Evolutionary conservation across 352 stramenopile species (phyloP).

Genomic region (Globisporangium megalacanthum): DNA sequence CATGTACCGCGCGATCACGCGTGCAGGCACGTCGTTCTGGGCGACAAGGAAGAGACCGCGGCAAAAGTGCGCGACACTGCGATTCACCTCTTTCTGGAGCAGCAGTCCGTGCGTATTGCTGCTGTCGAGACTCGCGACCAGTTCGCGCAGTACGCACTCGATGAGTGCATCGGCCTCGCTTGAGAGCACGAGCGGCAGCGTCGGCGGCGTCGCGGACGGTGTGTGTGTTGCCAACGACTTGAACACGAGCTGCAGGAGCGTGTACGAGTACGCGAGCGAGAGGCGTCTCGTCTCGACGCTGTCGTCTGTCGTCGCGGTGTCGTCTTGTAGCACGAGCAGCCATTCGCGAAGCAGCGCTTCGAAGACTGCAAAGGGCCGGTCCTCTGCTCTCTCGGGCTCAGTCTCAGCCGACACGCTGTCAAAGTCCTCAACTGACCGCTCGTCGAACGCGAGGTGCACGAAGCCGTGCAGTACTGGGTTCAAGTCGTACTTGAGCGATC

Average conservation of each 20-base stretch:
- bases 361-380: constrained; percentile 23
- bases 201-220: constrained; percentile 1
- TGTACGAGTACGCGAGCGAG: constrained; percentile 43
- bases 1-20: constrained; percentile 37
- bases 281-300: constrained; percentile 33
- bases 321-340: constrained; percentile 44
- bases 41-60: constrained; percentile 49
- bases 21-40: constrained; percentile 35
- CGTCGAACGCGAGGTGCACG: constrained; percentile 53
- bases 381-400: background rate
- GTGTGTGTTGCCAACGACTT: constrained; percentile 58
- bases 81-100: constrained; percentile 65
- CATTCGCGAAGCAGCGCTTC: constrained; percentile 46
- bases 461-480: constrained; percentile 48
- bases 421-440: constrained; percentile 19
- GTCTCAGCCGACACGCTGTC: background rate
- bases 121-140: constrained; percentile 25
- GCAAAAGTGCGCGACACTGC: constrained; percentile 49
- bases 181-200: constrained; percentile 9
- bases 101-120: constrained; percentile 34
- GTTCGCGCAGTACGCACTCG: constrained; percentile 35
- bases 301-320: constrained; percentile 24
- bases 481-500: constrained; percentile 32
- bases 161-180: constrained; percentile 35
- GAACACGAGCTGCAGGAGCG: constrained; percentile 56